These are phyloP conservation scores for Botrytis hyacinthi DNA, from an alignment of 2,329 filamentous ascomycete species.

Conservation along the genomic window DNA sequence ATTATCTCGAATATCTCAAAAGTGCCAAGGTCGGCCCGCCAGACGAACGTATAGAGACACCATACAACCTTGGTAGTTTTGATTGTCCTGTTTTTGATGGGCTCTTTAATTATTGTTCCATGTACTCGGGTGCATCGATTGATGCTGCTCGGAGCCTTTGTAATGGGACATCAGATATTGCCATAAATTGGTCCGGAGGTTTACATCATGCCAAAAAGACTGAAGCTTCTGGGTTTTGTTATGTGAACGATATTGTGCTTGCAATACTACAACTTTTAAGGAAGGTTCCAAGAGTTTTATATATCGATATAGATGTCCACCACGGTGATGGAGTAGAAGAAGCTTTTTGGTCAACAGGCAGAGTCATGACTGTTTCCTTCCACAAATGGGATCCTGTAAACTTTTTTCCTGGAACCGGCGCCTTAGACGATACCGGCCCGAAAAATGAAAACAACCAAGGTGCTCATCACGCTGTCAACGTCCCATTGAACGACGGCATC, in stretches of 20 bases:
- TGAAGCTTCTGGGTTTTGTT: constrained; percentile 95
- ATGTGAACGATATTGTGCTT: constrained; percentile 97
- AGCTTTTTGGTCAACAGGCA: constrained; percentile 84
- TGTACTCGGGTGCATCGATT: constrained; percentile 87
- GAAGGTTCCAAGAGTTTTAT: constrained; percentile 79
- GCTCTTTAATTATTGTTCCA: constrained; percentile 89
- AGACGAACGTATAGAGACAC: constrained; percentile 60
- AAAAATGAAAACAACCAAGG: constrained; percentile 80
- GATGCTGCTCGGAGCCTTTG: constrained; percentile 89
- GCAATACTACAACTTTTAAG: constrained; percentile 85
- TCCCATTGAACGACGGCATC: constrained; percentile 86
- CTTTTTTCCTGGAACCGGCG: constrained; percentile 93
- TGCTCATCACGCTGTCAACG: constrained; percentile 85
- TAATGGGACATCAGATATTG: constrained; percentile 86
- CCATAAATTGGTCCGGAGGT: constrained; percentile 95
- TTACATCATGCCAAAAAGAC: constrained; percentile 94
- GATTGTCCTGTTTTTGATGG: constrained; percentile 98
- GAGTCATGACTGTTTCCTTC: constrained; percentile 90
- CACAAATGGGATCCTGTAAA: constrained; percentile 86
- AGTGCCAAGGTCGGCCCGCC: constrained; percentile 65
- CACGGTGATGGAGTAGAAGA: constrained; percentile 90
- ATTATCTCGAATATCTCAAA: constrained; percentile 87
- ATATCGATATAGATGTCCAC: constrained; percentile 92
- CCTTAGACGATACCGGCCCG: constrained; percentile 79
- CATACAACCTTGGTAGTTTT: constrained; percentile 83